phyloP scores from a whole-genome alignment of 2,329 filamentous ascomycete species.

The Pseudogymnoascus sp. region DNA sequence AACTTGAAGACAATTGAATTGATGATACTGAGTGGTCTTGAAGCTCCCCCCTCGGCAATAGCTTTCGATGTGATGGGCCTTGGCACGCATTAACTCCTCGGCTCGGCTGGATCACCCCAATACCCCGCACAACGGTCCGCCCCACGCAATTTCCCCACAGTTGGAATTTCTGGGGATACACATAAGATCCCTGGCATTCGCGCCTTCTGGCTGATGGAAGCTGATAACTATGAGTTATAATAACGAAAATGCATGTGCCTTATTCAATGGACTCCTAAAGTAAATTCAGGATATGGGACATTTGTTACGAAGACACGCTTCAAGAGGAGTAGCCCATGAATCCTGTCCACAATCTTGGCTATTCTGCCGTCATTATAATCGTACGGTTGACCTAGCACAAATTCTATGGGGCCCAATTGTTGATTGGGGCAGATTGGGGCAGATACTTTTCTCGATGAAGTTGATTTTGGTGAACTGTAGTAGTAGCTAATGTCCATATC shows the following conservation, averaged over 20 bases:
- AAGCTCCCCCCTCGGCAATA: constrained; percentile 1
- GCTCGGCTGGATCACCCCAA: constrained; percentile 1
- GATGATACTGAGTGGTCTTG: not conserved
- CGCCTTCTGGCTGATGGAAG: not conserved
- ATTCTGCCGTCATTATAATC: too few species aligned
- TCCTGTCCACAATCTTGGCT: too few species aligned
- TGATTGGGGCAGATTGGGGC: too few species aligned
- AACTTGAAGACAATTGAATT: not conserved
- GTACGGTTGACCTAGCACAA: too few species aligned
- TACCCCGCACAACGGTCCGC: not conserved
- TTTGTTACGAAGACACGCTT: too few species aligned
- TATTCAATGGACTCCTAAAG: not conserved
- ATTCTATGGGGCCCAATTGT: too few species aligned
- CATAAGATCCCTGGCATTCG: not conserved
- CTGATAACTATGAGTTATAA: not conserved
- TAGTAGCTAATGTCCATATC: too few species aligned
- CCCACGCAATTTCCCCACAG: constrained; percentile 7
- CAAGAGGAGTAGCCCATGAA: too few species aligned
- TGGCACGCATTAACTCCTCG: constrained; percentile 2
- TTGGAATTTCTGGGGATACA: not conserved
- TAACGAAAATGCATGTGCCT: not conserved
- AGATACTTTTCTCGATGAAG: too few species aligned
- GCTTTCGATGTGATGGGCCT: not conserved
- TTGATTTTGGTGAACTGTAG: too few species aligned
- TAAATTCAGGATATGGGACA: too few species aligned